A percentile compares a stretch with the other conserved stretches of the same genome.
These are phyloP conservation scores for Thozetella sp. DNA, from an alignment of 495 filamentous ascomycete species.

Conservation along the genomic window DNA sequence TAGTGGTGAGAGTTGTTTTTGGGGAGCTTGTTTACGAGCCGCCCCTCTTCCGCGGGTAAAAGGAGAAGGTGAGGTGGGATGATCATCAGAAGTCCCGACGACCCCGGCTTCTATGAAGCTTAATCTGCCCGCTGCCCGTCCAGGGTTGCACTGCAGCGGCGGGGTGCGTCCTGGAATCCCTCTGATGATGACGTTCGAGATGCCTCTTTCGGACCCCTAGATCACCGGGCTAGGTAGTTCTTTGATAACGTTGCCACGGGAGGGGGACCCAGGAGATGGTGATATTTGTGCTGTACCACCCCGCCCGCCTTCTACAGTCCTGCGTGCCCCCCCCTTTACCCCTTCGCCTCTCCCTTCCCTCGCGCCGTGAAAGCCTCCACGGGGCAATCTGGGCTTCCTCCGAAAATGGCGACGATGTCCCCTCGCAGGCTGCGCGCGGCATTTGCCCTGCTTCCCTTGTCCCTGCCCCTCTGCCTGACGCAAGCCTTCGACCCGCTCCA, in stretches of 20 bases:
- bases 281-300: background rate
- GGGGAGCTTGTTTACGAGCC: no score
- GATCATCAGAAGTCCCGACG: background rate
- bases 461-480: background rate
- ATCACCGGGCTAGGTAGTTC: background rate
- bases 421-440: background rate
- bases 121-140: background rate
- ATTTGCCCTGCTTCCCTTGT: background rate
- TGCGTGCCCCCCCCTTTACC: background rate
- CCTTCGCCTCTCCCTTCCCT: background rate
- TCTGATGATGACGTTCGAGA: background rate
- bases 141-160: background rate
- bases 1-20: no score
- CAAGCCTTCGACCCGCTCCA: constrained; percentile 34
- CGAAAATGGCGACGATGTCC: background rate
- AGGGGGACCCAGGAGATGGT: background rate
- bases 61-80: background rate
- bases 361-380: background rate
- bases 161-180: background rate
- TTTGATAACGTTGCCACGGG: background rate
- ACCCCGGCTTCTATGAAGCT: background rate
- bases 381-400: no score
- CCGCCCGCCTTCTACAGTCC: background rate
- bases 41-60: background rate
- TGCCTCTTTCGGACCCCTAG: background rate